phyloP scores from a whole-genome alignment of 441 rosid species.

The Arabidopsis hybrid region DNA sequence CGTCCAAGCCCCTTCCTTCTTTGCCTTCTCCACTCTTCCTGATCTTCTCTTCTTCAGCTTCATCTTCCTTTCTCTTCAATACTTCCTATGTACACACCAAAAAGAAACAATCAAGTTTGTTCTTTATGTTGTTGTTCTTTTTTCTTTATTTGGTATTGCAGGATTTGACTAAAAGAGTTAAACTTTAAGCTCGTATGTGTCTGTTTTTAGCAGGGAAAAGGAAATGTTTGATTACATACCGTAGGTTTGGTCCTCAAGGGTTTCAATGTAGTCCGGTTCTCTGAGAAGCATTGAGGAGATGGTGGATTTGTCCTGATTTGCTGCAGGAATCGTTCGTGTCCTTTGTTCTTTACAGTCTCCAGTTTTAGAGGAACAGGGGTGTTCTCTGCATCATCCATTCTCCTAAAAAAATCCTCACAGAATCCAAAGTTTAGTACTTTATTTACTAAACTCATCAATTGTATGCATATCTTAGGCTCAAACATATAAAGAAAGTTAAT shows the following conservation, averaged over 20 bases:
- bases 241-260: constrained; percentile 56
- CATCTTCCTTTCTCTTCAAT: constrained; percentile 54
- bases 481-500: neutral
- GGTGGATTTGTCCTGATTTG: constrained; percentile 85
- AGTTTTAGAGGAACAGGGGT: constrained; percentile 37
- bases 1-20: constrained; percentile 61
- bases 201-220: neutral
- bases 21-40: constrained; percentile 53
- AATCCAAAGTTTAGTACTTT: constrained; percentile 10
- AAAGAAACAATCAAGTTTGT: neutral
- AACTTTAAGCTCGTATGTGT: neutral
- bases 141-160: constrained; percentile 4
- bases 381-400: constrained; percentile 50
- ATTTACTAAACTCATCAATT: neutral
- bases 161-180: constrained; percentile 3
- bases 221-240: constrained; percentile 51
- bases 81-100: constrained; percentile 51
- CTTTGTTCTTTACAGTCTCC: constrained; percentile 48
- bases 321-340: constrained; percentile 58
- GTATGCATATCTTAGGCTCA: neutral
- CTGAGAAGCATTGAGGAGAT: constrained; percentile 95
- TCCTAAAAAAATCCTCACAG: constrained; percentile 32
- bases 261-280: constrained; percentile 49
- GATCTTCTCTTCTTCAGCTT: constrained; percentile 43
- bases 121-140: neutral